Evolutionary conservation across 306 rosid genomes (phyloP).

Genomic region (Purshia tridentata): DNA sequence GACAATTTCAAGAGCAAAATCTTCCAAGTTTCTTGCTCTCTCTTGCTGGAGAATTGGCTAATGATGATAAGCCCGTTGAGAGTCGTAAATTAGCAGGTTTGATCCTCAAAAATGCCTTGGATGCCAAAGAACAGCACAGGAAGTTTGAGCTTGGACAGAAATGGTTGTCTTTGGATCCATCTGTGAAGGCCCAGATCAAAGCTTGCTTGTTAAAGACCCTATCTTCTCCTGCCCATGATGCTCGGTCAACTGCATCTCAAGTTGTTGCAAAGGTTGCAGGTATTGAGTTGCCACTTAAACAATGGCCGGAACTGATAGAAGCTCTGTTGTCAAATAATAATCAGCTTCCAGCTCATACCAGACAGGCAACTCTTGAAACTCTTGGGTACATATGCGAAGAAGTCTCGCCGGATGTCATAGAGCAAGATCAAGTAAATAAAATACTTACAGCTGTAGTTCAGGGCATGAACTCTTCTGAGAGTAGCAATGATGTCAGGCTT

Average conservation of each 20-base stretch:
- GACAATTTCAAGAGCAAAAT: slow-evolving; percentile 88
- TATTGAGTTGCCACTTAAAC: slow-evolving; percentile 86
- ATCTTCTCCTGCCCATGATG: slow-evolving; percentile 64
- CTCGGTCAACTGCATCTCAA: slow-evolving; percentile 88
- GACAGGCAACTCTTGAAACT: slow-evolving; percentile 89
- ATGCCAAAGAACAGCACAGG: slow-evolving; percentile 89
- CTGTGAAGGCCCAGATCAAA: slow-evolving; percentile 69
- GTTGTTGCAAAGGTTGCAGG: slow-evolving; percentile 92
- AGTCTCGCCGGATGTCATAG: slow-evolving; percentile 72
- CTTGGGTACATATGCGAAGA: slow-evolving; percentile 95
- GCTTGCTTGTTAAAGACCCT: slow-evolving; percentile 72
- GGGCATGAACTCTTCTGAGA: slow-evolving; percentile 78
- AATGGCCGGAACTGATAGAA: slow-evolving; percentile 87
- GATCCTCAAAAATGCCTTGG: slow-evolving; percentile 88
- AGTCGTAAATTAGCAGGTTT: slow-evolving; percentile 81
- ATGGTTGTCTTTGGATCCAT: slow-evolving; percentile 71
- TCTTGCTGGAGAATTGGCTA: slow-evolving; percentile 86
- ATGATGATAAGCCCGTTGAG: slow-evolving; percentile 88
- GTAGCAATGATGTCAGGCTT: slow-evolving; percentile 71
- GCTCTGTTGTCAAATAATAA: slow-evolving; percentile 65
- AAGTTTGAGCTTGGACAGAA: slow-evolving; percentile 77
- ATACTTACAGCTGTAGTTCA: slow-evolving; percentile 86
- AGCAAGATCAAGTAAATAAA: slow-evolving; percentile 75
- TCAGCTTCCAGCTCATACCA: slow-evolving; percentile 72
- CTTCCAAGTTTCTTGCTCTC: slow-evolving; percentile 81